Evolutionary conservation across 345 rosid species (phyloP).

Genomic region (Eucalyptus sp.): DNA sequence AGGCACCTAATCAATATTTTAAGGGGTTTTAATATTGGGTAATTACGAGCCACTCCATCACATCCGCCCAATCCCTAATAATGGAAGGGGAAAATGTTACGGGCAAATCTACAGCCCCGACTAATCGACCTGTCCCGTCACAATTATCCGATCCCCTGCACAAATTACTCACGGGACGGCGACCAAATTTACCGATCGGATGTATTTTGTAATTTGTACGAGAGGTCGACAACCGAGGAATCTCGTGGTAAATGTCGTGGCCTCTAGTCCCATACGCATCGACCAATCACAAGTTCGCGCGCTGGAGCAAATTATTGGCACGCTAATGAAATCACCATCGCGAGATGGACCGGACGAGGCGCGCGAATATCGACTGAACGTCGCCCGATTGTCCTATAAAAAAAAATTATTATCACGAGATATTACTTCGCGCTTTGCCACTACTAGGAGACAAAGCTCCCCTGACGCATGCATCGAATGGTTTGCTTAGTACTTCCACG

Average conservation of each 20-base stretch:
- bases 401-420: neutral
- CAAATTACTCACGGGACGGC: rapidly evolving
- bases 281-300: neutral
- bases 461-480: neutral
- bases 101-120: neutral
- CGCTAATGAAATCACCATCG: neutral
- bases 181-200: rapidly evolving
- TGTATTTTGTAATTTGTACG: no score
- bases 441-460: neutral
- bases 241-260: neutral
- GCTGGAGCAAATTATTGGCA: neutral
- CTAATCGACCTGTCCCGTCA: neutral
- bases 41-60: neutral
- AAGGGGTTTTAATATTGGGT: neutral
- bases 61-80: neutral
- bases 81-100: neutral
- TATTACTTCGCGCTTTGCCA: neutral
- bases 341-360: neutral
- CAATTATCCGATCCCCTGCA: rapidly evolving
- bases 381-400: neutral
- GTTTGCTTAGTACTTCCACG: neutral
- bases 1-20: neutral
- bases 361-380: neutral
- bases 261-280: no score
- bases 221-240: neutral